phyloP scores from a whole-genome alignment of 116 monocot species.

The Trichopus zeylanicus region DNA sequence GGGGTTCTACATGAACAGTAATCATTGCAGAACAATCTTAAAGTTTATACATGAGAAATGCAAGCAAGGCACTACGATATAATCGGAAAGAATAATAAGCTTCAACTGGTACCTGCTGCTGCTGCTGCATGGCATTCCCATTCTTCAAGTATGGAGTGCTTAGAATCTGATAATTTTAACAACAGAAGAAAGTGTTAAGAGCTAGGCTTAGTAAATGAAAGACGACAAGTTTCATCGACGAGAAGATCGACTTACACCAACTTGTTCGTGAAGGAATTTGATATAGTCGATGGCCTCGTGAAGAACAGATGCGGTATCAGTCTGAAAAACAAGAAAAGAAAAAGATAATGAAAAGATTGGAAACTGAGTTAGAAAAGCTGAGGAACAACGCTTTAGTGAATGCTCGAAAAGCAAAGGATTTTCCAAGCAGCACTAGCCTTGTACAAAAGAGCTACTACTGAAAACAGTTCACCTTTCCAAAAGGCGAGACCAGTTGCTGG shows the following conservation, averaged over 20 bases:
- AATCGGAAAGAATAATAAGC: neutral
- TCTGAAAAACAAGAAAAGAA: constrained; percentile 27
- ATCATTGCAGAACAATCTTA: neutral
- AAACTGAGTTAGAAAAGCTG: neutral
- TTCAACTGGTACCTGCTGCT: constrained; percentile 14
- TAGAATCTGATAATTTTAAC: constrained; percentile 32
- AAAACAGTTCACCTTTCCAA: constrained; percentile 68
- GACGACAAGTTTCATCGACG: too few relatives aligned
- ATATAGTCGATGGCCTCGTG: constrained; percentile 88
- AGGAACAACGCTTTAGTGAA: neutral
- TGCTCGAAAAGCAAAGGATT: neutral
- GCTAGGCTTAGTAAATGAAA: neutral
- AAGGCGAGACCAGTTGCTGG: constrained; percentile 92
- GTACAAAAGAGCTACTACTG: constrained; percentile 1
- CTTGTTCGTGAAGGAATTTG: constrained; percentile 86
- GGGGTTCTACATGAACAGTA: constrained; percentile 13
- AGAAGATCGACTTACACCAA: constrained; percentile 39
- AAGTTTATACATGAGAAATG: neutral
- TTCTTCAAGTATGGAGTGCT: constrained; percentile 73
- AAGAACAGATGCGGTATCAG: constrained; percentile 91
- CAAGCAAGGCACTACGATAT: neutral
- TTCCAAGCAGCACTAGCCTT: neutral
- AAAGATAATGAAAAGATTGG: neutral
- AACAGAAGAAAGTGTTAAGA: neutral
- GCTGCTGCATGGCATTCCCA: constrained; percentile 40